Evolutionary conservation across 495 filamentous ascomycete species (phyloP), one percentile per base, ranked within the genome.

Genomic region (Tetracladium setigerum): DNA sequence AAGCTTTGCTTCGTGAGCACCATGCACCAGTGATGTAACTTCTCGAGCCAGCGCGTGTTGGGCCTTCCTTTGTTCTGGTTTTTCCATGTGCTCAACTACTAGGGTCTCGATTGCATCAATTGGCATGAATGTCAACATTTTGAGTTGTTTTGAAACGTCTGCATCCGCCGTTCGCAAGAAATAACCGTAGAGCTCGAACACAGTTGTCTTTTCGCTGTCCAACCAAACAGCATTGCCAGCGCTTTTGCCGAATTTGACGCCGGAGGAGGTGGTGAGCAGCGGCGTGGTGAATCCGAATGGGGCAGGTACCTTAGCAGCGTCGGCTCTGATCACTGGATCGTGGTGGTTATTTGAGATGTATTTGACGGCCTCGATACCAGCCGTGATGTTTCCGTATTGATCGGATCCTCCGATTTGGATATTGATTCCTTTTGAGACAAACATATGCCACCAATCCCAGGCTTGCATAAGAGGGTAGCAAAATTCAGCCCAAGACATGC

Each of bases 381-480:
- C 81, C 5, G 94, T 72, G 51, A 99, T 96, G 61, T 99, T 99
- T 49, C 92, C 92, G 63, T 80, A 99, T 63, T 99, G 92, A 62
- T 99, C 92, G 22, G 88, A 84, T 36, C 92, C 92, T 42, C 92
- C 92, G 35, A 99, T 89, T 63, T 98, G 86, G 54, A 92, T 74
- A 55, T 86, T 83, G 8, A 85, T 71, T 6, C 73, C 76, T 19
- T 76, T 72, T 2, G 61, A 68, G 17, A 67, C 60, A 57, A 84
- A 89, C 65, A 97, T 70, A 44, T 80, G 63, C 84, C 85, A 96
- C 82, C 89, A 99, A 63, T 99, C 92, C 82, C 89, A 97, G n/a
- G 81, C 86, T 62, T 99, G 92, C 53, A 99, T 74, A 17, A 97
- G 62, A 12, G 95, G 92, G 54, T 99, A 99, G 2, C 78, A 72